Percentiles rank a stretch among this genome's conserved stretches.
These are phyloP conservation scores for Ogataea methylovora DNA, from an alignment of 805 yeast genomes.

Conservation along the genomic window DNA sequence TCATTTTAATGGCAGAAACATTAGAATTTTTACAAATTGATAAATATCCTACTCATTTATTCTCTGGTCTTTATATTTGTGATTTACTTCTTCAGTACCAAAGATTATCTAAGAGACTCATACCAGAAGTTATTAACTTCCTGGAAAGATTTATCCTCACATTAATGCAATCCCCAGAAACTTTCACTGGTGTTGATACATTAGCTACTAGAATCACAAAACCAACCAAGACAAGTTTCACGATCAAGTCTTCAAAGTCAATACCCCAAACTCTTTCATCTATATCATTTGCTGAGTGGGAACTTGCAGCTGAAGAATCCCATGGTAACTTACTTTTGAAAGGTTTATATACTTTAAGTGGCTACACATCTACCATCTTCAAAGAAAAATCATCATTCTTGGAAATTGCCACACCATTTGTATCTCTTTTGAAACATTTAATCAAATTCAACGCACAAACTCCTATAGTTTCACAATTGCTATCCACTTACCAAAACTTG, in stretches of 20 bases:
- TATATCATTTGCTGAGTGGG: slow-evolving; percentile 10
- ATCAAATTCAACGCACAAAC: slow-evolving; percentile 27
- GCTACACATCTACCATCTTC: slow-evolving; percentile 35
- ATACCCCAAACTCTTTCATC: slow-evolving; percentile 6
- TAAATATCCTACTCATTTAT: slow-evolving; percentile 21
- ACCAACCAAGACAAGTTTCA: slow-evolving; percentile 12
- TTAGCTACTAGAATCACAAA: slow-evolving; percentile 13
- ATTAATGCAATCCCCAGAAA: slow-evolving; percentile 31
- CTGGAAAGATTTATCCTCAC: slow-evolving; percentile 42
- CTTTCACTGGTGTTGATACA: slow-evolving; percentile 9
- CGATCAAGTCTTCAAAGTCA: slow-evolving; percentile 7
- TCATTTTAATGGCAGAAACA: slow-evolving; percentile 64
- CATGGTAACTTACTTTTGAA: slow-evolving; percentile 26
- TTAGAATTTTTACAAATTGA: slow-evolving; percentile 43
- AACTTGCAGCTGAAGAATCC: slow-evolving; percentile 7
- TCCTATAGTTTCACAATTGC: slow-evolving; percentile 26
- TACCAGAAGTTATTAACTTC: slow-evolving; percentile 71
- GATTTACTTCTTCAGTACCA: slow-evolving; percentile 68
- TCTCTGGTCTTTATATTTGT: slow-evolving; percentile 59
- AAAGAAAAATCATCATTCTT: slow-evolving; percentile 53
- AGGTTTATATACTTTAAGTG: slow-evolving; percentile 25
- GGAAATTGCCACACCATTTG: slow-evolving; percentile 49
- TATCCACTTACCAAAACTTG: slow-evolving; percentile 41
- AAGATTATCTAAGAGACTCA: slow-evolving; percentile 65
- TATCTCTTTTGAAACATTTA: slow-evolving; percentile 32